Evolutionary conservation across 345 rosid genomes (phyloP).

Genomic region (Melaleuca alternifolia): DNA sequence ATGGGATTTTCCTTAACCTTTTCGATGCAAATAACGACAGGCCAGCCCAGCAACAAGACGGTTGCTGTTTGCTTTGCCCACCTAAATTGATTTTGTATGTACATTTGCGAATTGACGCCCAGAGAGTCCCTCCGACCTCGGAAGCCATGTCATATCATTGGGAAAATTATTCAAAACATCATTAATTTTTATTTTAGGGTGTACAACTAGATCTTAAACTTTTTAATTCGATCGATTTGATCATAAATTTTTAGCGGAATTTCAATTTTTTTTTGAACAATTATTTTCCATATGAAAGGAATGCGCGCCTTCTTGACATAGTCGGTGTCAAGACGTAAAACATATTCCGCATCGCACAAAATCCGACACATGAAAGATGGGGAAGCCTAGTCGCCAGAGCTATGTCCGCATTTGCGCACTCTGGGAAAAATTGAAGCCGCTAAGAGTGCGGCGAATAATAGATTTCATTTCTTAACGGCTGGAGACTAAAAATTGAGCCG

Average conservation of each 20-base stretch:
- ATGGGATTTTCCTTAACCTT: neutral
- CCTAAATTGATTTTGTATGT: neutral
- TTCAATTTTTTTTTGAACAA: neutral
- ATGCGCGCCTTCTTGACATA: neutral
- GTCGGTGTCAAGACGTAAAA: neutral
- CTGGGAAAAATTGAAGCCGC: neutral
- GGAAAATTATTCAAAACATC: neutral
- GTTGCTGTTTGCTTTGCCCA: neutral
- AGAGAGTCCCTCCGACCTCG: neutral
- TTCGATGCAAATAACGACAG: neutral
- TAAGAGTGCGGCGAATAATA: neutral
- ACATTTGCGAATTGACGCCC: neutral
- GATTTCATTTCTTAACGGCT: neutral
- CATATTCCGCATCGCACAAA: neutral
- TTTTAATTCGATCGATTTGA: neutral
- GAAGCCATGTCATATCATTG: neutral
- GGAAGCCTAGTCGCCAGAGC: neutral
- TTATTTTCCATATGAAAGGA: neutral
- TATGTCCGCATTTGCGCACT: neutral
- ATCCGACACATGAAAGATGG: neutral
- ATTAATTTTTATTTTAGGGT: neutral
- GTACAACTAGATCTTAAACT: neutral
- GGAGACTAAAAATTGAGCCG: neutral
- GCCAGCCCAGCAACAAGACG: neutral
- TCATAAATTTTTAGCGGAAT: neutral